Evolutionary conservation across 1,284 basidiomycete genomes (phyloP).

Genomic region (Retiboletus flavoniger): DNA sequence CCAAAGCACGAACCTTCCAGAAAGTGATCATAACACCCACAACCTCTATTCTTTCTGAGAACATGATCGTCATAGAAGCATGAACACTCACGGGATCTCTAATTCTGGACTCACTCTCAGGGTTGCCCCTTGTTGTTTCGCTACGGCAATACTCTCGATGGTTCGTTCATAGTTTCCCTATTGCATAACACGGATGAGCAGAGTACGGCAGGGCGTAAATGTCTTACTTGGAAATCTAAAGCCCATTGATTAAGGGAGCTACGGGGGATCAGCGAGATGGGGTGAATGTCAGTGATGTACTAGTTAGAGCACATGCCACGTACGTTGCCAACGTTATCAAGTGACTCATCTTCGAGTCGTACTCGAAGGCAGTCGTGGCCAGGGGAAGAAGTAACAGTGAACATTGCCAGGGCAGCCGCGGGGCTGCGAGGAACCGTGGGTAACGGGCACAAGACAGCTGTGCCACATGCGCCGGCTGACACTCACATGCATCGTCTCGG

Average conservation of each 20-base stretch:
- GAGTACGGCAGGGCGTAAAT: not conserved
- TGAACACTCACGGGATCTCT: conserved; percentile 82
- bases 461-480: not conserved
- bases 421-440: not conserved
- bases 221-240: conserved; percentile 79
- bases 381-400: not conserved
- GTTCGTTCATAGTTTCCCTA: conserved; percentile 95
- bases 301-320: conserved; percentile 22
- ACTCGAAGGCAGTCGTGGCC: not conserved
- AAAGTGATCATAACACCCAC: conserved; percentile 94
- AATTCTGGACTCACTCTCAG: conserved; percentile 97
- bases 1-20: conserved; percentile 62
- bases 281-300: conserved; percentile 8
- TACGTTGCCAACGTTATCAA: conserved; percentile 79
- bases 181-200: not conserved
- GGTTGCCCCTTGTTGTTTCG: conserved; percentile 87
- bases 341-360: conserved; percentile 59
- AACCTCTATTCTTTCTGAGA: conserved; percentile 59
- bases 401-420: not conserved
- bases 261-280: conserved; percentile 13
- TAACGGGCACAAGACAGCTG: not conserved
- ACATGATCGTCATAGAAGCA: not conserved
- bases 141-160: conserved; percentile 81
- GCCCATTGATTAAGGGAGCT: conserved; percentile 98
- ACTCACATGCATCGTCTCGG: conserved; percentile 72